A percentile compares a stretch with the other conserved stretches of the same genome.
Conservation (phyloP, 1,284 basidiomycete genomes). For the Sanghuangporus weigelae region DNA sequence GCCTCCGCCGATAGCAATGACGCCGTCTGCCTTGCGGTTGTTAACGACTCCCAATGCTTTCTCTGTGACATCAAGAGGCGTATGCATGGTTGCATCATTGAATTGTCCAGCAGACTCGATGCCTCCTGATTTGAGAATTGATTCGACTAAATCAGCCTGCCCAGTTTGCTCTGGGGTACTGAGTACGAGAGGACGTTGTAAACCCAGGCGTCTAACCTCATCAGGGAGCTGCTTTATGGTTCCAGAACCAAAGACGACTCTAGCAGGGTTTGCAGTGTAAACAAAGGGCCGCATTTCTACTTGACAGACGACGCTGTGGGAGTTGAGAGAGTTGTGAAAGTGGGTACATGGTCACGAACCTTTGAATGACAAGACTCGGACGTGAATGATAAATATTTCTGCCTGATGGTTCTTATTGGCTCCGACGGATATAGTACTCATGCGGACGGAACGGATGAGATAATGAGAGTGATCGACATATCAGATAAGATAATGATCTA, state of each 20-base stretch:
- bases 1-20: constrained; percentile 39
- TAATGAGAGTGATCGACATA: background rate
- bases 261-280: constrained; percentile 35
- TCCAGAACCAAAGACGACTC: constrained; percentile 38
- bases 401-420: background rate
- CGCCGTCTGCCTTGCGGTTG: constrained; percentile 33
- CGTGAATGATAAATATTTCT: background rate
- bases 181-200: constrained; percentile 31
- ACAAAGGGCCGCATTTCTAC: constrained; percentile 29
- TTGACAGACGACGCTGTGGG: background rate
- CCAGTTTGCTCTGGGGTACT: constrained; percentile 30
- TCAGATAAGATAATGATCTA: background rate
- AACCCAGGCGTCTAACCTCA: constrained; percentile 32
- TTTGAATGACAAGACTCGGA: background rate
- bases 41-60: constrained; percentile 30
- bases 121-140: constrained; percentile 24
- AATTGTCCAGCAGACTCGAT: constrained; percentile 27
- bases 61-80: constrained; percentile 36
- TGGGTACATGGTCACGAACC: background rate
- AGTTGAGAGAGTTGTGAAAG: background rate
- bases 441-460: background rate
- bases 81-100: constrained; percentile 40
- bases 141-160: constrained; percentile 25
- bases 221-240: constrained; percentile 32
- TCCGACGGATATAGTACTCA: background rate